A percentile compares a stretch with the other conserved stretches of the same genome.
phyloP scores from a whole-genome alignment of 495 filamentous ascomycete genomes.

The Hyaloscypha bicolor region DNA sequence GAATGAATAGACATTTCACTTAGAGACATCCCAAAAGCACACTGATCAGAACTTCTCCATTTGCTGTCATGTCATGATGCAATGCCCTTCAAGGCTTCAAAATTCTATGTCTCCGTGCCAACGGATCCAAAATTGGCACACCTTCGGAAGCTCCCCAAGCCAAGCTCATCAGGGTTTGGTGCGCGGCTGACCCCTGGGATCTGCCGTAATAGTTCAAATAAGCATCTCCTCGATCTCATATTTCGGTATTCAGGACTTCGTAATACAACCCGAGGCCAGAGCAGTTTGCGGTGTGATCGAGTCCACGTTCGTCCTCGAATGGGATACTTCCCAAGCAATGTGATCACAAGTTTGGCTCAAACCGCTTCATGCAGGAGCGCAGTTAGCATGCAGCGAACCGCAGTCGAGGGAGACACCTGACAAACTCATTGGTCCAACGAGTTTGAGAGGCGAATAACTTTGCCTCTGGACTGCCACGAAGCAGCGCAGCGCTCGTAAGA shows the following conservation, averaged over 20 bases:
- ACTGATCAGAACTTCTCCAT: too few relatives aligned
- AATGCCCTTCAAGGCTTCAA: too few relatives aligned
- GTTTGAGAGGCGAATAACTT: constrained; percentile 9
- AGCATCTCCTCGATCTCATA: background rate
- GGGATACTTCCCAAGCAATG: background rate
- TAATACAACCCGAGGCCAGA: background rate
- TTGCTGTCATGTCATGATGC: too few relatives aligned
- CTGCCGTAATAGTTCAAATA: background rate
- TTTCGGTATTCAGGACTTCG: background rate
- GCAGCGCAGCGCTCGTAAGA: background rate
- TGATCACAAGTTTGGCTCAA: constrained; percentile 8
- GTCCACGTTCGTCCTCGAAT: constrained; percentile 10
- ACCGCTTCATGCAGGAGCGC: constrained; percentile 11
- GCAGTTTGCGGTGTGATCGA: background rate
- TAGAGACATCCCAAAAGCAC: too few relatives aligned
- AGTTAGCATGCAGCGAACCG: constrained; percentile 6
- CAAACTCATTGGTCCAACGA: background rate
- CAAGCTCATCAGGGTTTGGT: background rate
- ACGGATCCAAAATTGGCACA: background rate
- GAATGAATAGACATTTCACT: too few relatives aligned
- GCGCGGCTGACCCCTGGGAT: background rate
- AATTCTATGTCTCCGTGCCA: background rate
- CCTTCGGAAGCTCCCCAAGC: background rate
- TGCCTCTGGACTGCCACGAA: constrained; percentile 19
- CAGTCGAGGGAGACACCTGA: constrained; percentile 4